Evolutionary conservation across 2,329 filamentous ascomycete species (phyloP), one percentile per base, ranked within the genome.

Genomic region (Cladosporium sp.): DNA sequence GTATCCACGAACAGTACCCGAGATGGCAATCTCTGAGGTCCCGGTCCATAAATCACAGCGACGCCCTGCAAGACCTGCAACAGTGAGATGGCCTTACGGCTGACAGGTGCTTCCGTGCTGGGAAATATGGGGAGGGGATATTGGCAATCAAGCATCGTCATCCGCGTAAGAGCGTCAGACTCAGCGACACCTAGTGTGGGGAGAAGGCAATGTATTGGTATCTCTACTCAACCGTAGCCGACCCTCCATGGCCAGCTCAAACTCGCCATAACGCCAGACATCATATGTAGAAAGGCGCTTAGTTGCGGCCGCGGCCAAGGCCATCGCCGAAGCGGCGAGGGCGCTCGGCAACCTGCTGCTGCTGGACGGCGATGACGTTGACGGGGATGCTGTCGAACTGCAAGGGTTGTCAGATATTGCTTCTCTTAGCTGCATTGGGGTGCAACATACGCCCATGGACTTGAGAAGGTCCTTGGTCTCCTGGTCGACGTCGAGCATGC

Each of bases 381-480:
- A 95, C 89, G 74, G 92, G 87, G 76, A 98, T 91, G 66, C 84
- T 84, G 78, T 98, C 93, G 82, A 98, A 98, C 91, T 96, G 68
- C 58, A 65, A 37, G 34, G 43, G 28, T 49, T 43, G 50, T 52
- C 59, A 35, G n/a, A 14, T 18, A 8, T 5, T 52, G 34, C 28
- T 10, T 22, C 14, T 38, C 4, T 33, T 33, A 10, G 19, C 10
- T 42, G 49, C 34, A 31, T 32, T 19, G 33, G 48, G 37, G 48
- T 37, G 31, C 58, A 69, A 91, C 91, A 69, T 92, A 96, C 91
- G 77, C 93, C 93, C 69, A 98, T 83, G 82, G 86, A 89, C 89
- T 98, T 98, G 73, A 98, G 84, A 68, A 98, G 82, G 72, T 97
- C 93, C 86, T 96, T 97, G 75, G 93, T 98, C 81, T 98, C 93